Evolutionary conservation across 2,329 filamentous ascomycete genomes (phyloP), one percentile per base, ranked within the genome.

Genomic region (Ceratocystis variospora): DNA sequence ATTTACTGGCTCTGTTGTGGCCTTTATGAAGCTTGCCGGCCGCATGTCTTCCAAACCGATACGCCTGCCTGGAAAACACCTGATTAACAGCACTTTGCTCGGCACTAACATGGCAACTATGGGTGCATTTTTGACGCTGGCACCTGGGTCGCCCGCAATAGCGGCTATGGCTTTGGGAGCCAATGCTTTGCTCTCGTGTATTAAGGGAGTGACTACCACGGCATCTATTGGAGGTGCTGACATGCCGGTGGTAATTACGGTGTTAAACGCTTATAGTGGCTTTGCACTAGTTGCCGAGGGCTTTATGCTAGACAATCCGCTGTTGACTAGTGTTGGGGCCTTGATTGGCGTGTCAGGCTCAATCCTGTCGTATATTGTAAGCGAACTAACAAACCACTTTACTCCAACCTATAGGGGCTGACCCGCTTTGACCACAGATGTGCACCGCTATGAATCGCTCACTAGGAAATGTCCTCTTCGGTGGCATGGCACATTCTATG

Each of bases 401-500:
- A 10, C n/a, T 44, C 19, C 41, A 7, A 7, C 10, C 25, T 6
- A 31, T 22, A 55, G 37, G 41, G 41, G 50, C 64, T 62, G 31
- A 61, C 37, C 28, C n/a, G 1, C 10, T 22, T 22, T 10, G n/a
- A 28, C 10, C 50, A 37, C 25, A 69, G 68, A 85, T 84, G 81
- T 96, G 91, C 70, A 86, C 92, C 3, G 90, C 90, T 19, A 96
- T 96, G 91, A 96, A 96, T 70, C 83, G 90, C 12, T 91, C 88
- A 0, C 79, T 96, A n/a, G 88, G 87, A 1, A 96, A 96, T 69
- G 91, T 96, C 0, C 78, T 96, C 0, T 96, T 96, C 70, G 91
- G 91, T 17, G 90, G 90, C 22, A 87, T 92, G 70, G 79, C 87
- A 0, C 79, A 86, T 0, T 81, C 86, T 0, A 19, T 46, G 7